Evolutionary conservation across 2,329 filamentous ascomycete species (phyloP).

Genomic region (Fonsecaea erecta): DNA sequence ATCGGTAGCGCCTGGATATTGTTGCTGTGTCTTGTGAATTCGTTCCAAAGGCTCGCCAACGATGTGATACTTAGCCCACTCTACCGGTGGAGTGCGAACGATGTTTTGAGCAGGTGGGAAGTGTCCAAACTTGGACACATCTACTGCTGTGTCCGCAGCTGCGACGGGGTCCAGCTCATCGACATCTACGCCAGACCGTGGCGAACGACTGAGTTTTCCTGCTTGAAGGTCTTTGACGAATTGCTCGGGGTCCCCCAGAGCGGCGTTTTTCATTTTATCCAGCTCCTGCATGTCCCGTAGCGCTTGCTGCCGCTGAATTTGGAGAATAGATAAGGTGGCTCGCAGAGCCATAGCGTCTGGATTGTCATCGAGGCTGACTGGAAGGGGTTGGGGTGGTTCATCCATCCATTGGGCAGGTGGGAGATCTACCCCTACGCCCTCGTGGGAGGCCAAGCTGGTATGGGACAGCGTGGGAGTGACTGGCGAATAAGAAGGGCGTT

Average conservation of each 20-base stretch:
- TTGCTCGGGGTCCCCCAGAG: conserved; percentile 69
- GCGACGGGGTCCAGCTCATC: conserved; percentile 40
- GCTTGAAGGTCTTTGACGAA: conserved; percentile 72
- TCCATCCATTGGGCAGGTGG: conserved; percentile 35
- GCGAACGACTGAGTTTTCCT: conserved; percentile 58
- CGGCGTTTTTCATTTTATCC: conserved; percentile 70
- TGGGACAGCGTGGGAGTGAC: conserved; percentile 51
- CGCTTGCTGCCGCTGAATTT: conserved; percentile 81
- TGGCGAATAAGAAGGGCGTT: conserved; percentile 53
- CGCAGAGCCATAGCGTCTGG: conserved; percentile 86
- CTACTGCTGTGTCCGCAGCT: conserved; percentile 42
- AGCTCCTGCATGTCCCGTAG: conserved; percentile 74
- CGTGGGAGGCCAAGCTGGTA: conserved; percentile 30
- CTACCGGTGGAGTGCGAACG: conserved; percentile 83
- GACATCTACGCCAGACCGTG: conserved; percentile 41
- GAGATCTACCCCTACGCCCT: conserved; percentile 16
- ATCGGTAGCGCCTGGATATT: conserved; percentile 58
- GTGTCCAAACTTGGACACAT: conserved; percentile 58
- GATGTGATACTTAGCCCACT: conserved; percentile 94
- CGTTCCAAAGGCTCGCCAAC: conserved; percentile 82
- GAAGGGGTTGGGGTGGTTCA: conserved; percentile 46
- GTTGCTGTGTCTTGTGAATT: conserved; percentile 78
- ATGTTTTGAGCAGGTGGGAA: conserved; percentile 81
- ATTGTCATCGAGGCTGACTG: conserved; percentile 62
- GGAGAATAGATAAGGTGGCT: conserved; percentile 82